Percentiles rank a stretch among this genome's conserved stretches.
Conservation (phyloP, 169 alveolate species). For the Amoebophrya sp. region DNA sequence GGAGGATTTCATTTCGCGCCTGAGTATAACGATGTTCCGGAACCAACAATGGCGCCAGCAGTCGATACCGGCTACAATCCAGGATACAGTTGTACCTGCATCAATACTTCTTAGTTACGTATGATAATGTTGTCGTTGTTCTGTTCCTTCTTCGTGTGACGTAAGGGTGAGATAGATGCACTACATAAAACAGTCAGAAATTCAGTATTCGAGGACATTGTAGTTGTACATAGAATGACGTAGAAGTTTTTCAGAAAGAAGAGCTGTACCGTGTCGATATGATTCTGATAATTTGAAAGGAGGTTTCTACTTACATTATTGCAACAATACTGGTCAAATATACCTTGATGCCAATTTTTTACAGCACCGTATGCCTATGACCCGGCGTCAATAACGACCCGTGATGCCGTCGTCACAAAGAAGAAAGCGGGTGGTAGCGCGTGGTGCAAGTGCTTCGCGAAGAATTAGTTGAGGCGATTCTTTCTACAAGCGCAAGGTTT, state of each 20-base stretch:
- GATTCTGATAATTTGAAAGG: too few species aligned
- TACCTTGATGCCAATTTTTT: neutral
- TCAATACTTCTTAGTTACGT: too few species aligned
- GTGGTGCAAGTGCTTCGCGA: neutral
- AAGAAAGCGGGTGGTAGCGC: neutral
- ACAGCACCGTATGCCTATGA: neutral
- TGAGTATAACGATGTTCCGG: too few species aligned
- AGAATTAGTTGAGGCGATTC: neutral
- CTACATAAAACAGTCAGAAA: too few species aligned
- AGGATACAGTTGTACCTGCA: too few species aligned
- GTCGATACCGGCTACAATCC: too few species aligned
- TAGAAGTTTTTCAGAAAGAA: neutral
- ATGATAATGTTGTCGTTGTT: too few species aligned
- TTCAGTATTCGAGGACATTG: too few species aligned
- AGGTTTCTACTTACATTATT: neutral
- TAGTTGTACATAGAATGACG: neutral
- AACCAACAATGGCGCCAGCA: too few species aligned
- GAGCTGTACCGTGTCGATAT: neutral
- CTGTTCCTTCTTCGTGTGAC: too few species aligned
- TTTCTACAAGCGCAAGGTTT: too few species aligned
- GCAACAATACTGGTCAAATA: neutral
- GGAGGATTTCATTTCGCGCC: neutral
- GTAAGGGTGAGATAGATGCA: too few species aligned
- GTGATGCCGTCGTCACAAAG: neutral
- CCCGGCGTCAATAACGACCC: neutral